Evolutionary conservation across 495 filamentous ascomycete genomes (phyloP).

Genomic region (Penicillium argentinense): DNA sequence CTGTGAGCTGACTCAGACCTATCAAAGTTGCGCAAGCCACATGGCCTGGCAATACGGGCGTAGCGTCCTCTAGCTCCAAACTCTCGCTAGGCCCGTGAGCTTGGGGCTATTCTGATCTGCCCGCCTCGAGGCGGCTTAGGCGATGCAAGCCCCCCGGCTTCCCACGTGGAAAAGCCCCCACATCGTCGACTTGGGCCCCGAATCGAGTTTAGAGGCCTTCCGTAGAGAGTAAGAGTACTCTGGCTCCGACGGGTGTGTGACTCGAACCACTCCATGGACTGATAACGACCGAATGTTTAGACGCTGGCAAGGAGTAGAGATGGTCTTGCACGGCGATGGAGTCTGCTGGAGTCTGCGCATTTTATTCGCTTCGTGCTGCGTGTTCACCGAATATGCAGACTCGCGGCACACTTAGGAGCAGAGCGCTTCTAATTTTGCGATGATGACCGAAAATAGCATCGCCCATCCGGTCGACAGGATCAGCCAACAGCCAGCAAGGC

Average conservation of each 20-base stretch:
- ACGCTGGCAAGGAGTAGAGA: no score
- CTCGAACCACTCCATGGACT: no score
- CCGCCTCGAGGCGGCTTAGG: conserved; percentile 3
- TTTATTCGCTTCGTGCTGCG: no score
- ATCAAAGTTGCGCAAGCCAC: not conserved
- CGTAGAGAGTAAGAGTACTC: no score
- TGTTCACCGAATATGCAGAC: no score
- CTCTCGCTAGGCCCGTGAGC: not conserved
- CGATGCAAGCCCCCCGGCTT: conserved; percentile 7
- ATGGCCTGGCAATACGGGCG: not conserved
- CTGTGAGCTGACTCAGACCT: not conserved
- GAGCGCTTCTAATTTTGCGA: no score
- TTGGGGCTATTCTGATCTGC: conserved; percentile 12
- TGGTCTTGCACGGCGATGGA: no score
- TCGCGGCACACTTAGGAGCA: no score
- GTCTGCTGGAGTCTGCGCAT: no score
- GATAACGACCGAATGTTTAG: no score
- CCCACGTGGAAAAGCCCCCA: conserved; percentile 17
- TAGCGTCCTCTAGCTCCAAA: not conserved
- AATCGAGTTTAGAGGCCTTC: no score
- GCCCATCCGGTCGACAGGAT: not conserved
- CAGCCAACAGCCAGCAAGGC: not conserved
- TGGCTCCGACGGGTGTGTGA: no score
- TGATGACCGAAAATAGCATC: not conserved
- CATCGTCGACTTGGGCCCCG: not conserved